Evolutionary conservation across 2,329 filamentous ascomycete genomes (phyloP), one percentile per base, ranked within the genome.

Genomic region (Phyllosticta citrichinensis): DNA sequence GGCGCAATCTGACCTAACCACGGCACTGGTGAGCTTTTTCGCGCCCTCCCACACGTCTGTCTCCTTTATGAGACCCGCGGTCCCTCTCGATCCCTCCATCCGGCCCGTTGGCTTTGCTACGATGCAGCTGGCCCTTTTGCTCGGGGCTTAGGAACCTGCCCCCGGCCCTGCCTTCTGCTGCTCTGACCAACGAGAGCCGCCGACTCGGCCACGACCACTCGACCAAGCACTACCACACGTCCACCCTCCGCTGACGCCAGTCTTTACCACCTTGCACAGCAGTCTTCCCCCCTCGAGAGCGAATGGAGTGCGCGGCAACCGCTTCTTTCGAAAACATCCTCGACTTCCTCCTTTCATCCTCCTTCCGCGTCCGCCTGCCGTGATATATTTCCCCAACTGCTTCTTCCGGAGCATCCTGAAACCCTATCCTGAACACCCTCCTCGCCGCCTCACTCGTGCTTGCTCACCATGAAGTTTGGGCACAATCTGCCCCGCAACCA

Each of bases 401-500:
- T 11, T 40, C 10, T 40, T 40, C 33, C 33, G 33, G 33, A 40
- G 8, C 54, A 25, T n/a, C 14, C 54, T 17, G 14, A 56, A 24
- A 56, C 30, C 60, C 25, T 27, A 20, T 35, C 52, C 35, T 52
- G 25, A 55, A 25, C 40, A 19, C 35, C 35, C 35, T 22, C 51
- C 55, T 30, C 55, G 51, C 19, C 33, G 17, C 20, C 52, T 50
- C 51, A 33, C 40, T 56, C 17, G 20, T n/a, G 20, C 8, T 30
- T 40, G 22, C 11, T 27, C 14, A 55, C 25, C 60, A 78, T 78
- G 76, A 78, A 79, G 68, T 79, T 80, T 65, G 79, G 77, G 6
- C 78, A 80, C 68, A 79, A 79, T 60, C 81, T 95, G 60, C 84
- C 89, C 19, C 85, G 88, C 55, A 91, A 92, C 71, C 88, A 93